phyloP scores from a whole-genome alignment of 169 alveolate genomes.

The Plasmodium fragile region DNA sequence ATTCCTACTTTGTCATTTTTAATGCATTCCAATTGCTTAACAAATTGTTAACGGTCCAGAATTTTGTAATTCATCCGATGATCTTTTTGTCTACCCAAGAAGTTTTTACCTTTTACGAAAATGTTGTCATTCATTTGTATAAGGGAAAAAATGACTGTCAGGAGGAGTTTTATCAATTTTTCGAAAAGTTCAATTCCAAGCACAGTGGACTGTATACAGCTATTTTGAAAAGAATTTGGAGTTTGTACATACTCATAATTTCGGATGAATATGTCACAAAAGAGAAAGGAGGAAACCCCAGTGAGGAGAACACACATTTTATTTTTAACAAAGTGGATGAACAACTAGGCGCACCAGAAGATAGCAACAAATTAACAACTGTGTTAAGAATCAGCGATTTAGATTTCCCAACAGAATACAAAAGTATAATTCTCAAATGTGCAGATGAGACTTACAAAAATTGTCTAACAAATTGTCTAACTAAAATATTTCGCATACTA shows the following conservation, averaged over 20 bases:
- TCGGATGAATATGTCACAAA: slow-evolving; percentile 51
- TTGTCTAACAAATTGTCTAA: slow-evolving; percentile 29
- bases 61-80: slow-evolving; percentile 59
- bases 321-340: not conserved
- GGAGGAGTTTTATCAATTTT: slow-evolving; percentile 62
- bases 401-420: slow-evolving; percentile 49
- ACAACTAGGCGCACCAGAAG: not conserved
- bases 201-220: slow-evolving; percentile 28
- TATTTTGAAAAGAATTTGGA: slow-evolving; percentile 51
- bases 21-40: slow-evolving; percentile 44
- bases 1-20: slow-evolving; percentile 63
- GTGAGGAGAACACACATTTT: not conserved
- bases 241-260: slow-evolving; percentile 46
- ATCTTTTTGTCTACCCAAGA: slow-evolving; percentile 33
- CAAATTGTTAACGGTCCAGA: slow-evolving; percentile 56
- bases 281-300: not conserved
- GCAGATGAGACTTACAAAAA: slow-evolving; percentile 19
- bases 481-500: slow-evolving; percentile 26
- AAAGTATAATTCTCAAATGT: slow-evolving; percentile 13
- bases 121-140: slow-evolving; percentile 54
- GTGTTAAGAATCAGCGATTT: slow-evolving; percentile 31
- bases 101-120: slow-evolving; percentile 56
- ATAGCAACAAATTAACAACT: not conserved
- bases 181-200: slow-evolving; percentile 44
- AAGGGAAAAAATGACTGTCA: slow-evolving; percentile 34